Evolutionary conservation across 495 filamentous ascomycete species (phyloP), one percentile per base, ranked within the genome.

Genomic region (Xylaria grammica): DNA sequence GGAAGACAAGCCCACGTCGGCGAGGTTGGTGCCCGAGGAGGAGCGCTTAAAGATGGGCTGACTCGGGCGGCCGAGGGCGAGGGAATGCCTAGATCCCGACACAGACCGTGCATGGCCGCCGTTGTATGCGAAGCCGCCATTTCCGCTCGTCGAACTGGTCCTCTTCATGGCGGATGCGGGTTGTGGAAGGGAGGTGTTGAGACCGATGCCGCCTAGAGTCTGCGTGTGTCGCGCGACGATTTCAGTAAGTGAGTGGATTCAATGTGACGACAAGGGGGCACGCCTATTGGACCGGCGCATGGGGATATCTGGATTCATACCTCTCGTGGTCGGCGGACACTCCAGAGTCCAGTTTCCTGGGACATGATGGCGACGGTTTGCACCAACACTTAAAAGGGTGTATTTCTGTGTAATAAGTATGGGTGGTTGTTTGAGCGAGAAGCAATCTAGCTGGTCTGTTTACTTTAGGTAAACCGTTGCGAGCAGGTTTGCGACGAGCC

Each of bases 161-260:
- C 95, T 91, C 78, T 97, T 97, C 81, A 98, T 84, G 26, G 95
- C 91, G n/a, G 95, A 97, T n/a, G 90, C 81, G 5, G 93, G 93
- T 75, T 93, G 91, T 5, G 94, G 93, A 59, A 97, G 90, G n/a
- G 86, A 81, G 42, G 90, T 88, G 71, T 89, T 94, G 75, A 87
- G 85, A 72, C 87, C 91, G 70, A 94, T 84, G 69, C 86, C 85
- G 66, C 87, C 92, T 45, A 96, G 85, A 29, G 92, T 94, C 91
- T 95, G 75, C 44, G 24, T 57, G 29, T 29, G 36, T 32, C 42
- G 67, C 42, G 67, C 65, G 34, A 67, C 19, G 11, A 56, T 44
- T 67, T 65, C 62, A 69, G 63, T 62, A 62, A 67, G 52, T 52
- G 50, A 27, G 62, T 50, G 62, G 45, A 54, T 70, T 70, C 26